Percentiles rank a stretch among this genome's conserved stretches.
Conservation (phyloP, 2,329 filamentous ascomycete species). For the Trichoderma sp. region DNA sequence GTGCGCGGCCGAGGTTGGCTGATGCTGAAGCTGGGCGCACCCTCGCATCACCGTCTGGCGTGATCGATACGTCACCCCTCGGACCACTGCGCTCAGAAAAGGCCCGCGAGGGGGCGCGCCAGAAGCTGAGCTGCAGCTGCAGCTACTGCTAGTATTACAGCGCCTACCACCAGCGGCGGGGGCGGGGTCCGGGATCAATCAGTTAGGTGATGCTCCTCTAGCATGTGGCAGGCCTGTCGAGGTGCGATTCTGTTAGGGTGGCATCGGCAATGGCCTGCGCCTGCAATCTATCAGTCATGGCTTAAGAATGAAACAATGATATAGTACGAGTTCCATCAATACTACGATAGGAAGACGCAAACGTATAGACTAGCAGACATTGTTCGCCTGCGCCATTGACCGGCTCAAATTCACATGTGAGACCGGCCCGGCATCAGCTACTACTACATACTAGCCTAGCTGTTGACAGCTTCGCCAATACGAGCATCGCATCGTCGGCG, state of each 20-base stretch:
- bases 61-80: slow-evolving; percentile 25
- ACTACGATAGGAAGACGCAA: too few species aligned
- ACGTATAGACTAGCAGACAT: too few species aligned
- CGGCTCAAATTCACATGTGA: slow-evolving; percentile 15
- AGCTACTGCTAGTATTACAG: background rate
- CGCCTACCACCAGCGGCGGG: slow-evolving; percentile 4
- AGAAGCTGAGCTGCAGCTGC: background rate
- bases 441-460: background rate
- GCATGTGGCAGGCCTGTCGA: slow-evolving; percentile 19
- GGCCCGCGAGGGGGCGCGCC: slow-evolving; percentile 1
- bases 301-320: too few species aligned
- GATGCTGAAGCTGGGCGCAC: slow-evolving; percentile 24
- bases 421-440: background rate
- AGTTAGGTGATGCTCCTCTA: background rate
- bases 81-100: slow-evolving; percentile 10
- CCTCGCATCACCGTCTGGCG: slow-evolving; percentile 25
- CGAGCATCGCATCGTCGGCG: background rate
- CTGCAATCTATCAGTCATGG: too few species aligned
- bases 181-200: background rate
- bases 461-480: background rate
- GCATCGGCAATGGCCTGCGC: background rate
- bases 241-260: background rate
- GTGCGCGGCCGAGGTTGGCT: slow-evolving; percentile 7
- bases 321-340: too few species aligned
- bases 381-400: background rate